Conservation (phyloP, 768 basidiomycete genomes). For the Holtermannia corniformis region DNA sequence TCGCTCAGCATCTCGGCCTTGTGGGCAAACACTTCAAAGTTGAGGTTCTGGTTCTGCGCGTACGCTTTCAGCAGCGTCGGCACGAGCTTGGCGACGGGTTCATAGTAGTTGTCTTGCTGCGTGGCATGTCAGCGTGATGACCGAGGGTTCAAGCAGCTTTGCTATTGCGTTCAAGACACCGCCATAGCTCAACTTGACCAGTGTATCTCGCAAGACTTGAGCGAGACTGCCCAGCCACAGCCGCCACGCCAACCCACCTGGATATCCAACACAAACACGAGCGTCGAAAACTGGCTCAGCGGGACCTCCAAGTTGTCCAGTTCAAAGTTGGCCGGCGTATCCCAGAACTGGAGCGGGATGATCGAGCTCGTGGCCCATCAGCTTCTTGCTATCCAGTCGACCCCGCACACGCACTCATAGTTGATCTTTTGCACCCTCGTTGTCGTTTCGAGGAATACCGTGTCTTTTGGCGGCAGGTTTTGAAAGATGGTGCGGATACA, state of each 20-base stretch:
- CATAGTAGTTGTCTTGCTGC: slow-evolving; percentile 58
- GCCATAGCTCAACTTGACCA: neutral
- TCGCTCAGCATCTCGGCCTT: slow-evolving; percentile 81
- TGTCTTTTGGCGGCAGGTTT: slow-evolving; percentile 66
- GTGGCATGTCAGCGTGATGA: no score
- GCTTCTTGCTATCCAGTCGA: neutral
- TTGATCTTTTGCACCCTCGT: slow-evolving; percentile 62
- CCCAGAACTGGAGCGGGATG: slow-evolving; percentile 89
- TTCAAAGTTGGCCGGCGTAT: slow-evolving; percentile 78
- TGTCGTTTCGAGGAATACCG: slow-evolving; percentile 82
- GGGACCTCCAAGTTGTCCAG: slow-evolving; percentile 61
- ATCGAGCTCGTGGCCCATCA: slow-evolving; percentile 56
- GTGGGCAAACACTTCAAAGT: slow-evolving; percentile 87
- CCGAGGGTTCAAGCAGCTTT: no score
- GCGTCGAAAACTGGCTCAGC: slow-evolving; percentile 66
- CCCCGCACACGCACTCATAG: slow-evolving; percentile 59
- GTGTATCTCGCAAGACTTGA: neutral
- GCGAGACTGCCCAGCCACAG: neutral
- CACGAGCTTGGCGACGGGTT: slow-evolving; percentile 70
- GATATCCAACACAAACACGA: slow-evolving; percentile 92
- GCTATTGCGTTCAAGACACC: no score
- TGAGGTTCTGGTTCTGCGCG: slow-evolving; percentile 62
- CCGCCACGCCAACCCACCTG: slow-evolving; percentile 50
- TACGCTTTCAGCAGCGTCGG: slow-evolving; percentile 71
- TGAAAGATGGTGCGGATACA: slow-evolving; percentile 89